Base-by-base conservation (phyloP, 257 asterid genomes). In the Nyctanthes arbortristis region DNA sequence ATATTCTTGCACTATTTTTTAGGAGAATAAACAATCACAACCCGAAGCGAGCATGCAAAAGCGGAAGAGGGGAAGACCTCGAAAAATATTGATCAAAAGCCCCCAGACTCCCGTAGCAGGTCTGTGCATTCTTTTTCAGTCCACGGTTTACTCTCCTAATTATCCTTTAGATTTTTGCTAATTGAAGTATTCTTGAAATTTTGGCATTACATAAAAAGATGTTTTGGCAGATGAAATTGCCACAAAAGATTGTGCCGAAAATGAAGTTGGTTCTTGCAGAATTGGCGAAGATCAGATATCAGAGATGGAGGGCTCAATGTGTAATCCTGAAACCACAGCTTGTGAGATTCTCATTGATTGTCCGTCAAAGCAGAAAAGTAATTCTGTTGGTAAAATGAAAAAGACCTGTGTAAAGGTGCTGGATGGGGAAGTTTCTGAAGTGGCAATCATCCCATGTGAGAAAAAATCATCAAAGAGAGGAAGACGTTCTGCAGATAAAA, bases 51-150 rank as follows among this genome's bases (percentile, higher is more conserved):
- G n/a, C 67, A 43, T 40, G 55, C 79, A 32, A 32, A 82, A 62
- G 73, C 84, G 65, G 68, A 80, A 55, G 78, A 80, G 86, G 63
- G 96, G 91, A 27, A 82, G 96, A 67, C 94, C 92, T 47, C 75
- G 67, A 31, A 83, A 34, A 75, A 40, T 28, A 33, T 34, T n/a
- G 22, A 30, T 7, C 1, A 77, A 64, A 24, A 67, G 61, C 75
- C 71, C 64, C 56, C 60, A 56, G 5, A 61, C 67, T 77, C 60
- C 52, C 60, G 12, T 57, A 28, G 32, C 77, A 77, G 91, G 97
- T 84, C 62, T 59, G 4, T 35, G 45, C 7, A 25, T 49, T 22
- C 24, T 61, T 28, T 64, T 35, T 36, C 56, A n/a, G 63, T 22
- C 69, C 16, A 55, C 58, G 32, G 30, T 39, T 69, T 72, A 64